These are phyloP conservation scores for Corymbia maculata DNA, from an alignment of 345 rosid genomes.

Conservation along the genomic window DNA sequence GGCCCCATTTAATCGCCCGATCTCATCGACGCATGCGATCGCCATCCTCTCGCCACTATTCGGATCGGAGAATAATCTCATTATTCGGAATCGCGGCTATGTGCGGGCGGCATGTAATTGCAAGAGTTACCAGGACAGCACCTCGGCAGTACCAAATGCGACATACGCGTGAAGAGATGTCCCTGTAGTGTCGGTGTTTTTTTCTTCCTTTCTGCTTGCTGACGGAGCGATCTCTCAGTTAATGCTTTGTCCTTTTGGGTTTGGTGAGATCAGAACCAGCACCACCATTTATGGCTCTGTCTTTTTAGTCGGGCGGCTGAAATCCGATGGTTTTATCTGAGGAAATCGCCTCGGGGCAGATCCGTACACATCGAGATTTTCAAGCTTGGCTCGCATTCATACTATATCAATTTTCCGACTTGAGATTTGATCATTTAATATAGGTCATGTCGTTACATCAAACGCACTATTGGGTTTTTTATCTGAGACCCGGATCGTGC, in stretches of 20 bases:
- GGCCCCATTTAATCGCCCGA: not conserved
- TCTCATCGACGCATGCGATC: not conserved
- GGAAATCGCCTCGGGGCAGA: too few relatives aligned
- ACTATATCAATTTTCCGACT: rapidly evolving
- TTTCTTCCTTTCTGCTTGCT: too few relatives aligned
- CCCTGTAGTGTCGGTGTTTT: not conserved
- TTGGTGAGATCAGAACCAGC: not conserved
- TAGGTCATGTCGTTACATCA: not conserved
- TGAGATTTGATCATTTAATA: not conserved
- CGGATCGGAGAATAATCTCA: not conserved
- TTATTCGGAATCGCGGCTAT: not conserved
- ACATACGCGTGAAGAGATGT: not conserved
- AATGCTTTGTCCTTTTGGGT: not conserved
- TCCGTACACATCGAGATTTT: not conserved
- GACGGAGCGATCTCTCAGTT: not conserved
- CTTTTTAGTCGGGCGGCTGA: not conserved
- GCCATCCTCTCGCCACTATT: not conserved
- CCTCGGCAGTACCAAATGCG: too few relatives aligned
- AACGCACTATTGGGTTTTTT: too few relatives aligned
- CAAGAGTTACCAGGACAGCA: too few relatives aligned
- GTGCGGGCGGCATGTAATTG: not conserved
- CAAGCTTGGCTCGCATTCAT: not conserved
- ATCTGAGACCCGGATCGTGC: not conserved
- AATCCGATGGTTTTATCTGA: too few relatives aligned
- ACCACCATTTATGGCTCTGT: not conserved